Evolutionary conservation across 2,329 filamentous ascomycete species (phyloP), one percentile per base, ranked within the genome.

Genomic region (Kalmusia sp.): DNA sequence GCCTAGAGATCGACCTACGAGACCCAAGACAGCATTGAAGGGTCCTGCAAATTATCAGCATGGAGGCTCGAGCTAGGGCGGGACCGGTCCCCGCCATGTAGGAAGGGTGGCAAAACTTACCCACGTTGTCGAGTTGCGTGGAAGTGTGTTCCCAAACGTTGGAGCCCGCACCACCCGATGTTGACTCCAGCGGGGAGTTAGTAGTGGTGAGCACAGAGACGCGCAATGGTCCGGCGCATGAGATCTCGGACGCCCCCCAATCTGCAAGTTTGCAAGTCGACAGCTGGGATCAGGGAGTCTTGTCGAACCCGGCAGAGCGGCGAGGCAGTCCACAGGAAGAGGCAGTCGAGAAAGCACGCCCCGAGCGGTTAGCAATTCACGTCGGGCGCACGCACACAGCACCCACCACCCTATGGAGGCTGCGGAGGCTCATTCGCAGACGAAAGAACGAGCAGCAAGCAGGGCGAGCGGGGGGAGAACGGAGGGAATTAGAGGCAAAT

Each of bases 141-240:
- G 55, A 56, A 59, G 61, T 25, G 61, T 25, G 52, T 66, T 68
- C 59, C 67, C 59, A 72, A 71, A 72, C 69, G 69, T 69, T 66
- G 61, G 63, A 69, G 62, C 65, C 64, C 65, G 65, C 70, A 71
- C 68, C 68, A 69, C 55, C 27, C 64, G 66, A 65, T 65, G 51
- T 63, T 57, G 63, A 58, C 41, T 59, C 53, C 57, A 51, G 50
- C 63, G 58, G 65, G 66, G 64, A 70, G 64, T 61, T 62, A 61
- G n/a, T n/a, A n/a, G 58, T 63, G 65, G 64, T 64, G 64, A 65
- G 65, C 60, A 66, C 59, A 61, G 58, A 62, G 65, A 61, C 62
- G 60, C 60, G 53, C 64, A 65, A 72, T 71, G 61, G 63, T 67
- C 62, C 69, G 65, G 65, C 57, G 62, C 66, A 68, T 68, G 64